Conservation (phyloP, 306 rosid genomes). For the Trifolium subterraneum region DNA sequence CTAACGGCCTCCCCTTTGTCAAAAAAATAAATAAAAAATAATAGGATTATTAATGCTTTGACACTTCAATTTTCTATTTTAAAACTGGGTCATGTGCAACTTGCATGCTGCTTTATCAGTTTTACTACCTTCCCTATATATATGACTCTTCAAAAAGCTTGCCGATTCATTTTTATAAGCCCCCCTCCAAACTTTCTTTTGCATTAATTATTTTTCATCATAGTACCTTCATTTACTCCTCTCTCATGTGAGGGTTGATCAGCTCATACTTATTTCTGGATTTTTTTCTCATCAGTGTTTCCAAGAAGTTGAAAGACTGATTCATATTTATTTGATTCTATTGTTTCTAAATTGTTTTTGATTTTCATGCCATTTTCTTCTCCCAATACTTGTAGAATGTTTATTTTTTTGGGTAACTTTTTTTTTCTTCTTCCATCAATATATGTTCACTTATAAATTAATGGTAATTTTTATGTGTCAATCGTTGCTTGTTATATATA, state of each 20-base stretch:
- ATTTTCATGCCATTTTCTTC: neutral
- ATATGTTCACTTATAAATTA: slow-evolving; percentile 15
- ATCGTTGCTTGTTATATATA: slow-evolving; percentile 44
- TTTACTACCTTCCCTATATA: no score
- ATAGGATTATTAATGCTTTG: no score
- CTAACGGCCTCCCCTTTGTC: no score
- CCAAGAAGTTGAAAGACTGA: neutral
- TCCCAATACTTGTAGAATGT: neutral
- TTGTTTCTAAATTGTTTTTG: slow-evolving; percentile 22
- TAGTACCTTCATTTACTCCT: no score
- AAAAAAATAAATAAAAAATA: no score
- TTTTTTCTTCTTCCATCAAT: slow-evolving; percentile 6
- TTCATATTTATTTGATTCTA: neutral
- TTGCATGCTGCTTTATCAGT: no score
- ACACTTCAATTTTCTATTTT: no score
- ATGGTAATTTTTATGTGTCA: slow-evolving; percentile 3
- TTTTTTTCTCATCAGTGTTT: neutral
- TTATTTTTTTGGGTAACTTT: neutral
- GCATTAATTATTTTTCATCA: no score
- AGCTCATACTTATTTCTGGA: slow-evolving; percentile 11
- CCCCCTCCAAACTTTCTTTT: no score
- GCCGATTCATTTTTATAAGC: no score
- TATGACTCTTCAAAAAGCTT: no score
- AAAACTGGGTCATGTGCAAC: no score
- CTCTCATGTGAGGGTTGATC: neutral